phyloP scores from a whole-genome alignment of 441 rosid genomes.

The Pelargonium fulgidum region DNA sequence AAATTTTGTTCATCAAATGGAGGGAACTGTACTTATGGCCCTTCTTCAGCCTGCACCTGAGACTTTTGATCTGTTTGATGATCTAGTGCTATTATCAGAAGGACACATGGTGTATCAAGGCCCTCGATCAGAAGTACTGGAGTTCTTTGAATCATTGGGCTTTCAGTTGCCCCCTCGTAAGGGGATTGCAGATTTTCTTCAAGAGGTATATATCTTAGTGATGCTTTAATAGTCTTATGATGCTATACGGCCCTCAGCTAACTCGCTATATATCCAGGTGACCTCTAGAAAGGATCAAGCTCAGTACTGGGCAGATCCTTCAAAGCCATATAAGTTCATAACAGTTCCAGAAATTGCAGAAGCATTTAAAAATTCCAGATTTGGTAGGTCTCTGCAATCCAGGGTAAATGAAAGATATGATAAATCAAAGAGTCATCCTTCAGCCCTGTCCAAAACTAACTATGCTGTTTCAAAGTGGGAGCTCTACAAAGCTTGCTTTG shows the following conservation, averaged over 20 bases:
- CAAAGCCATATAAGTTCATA: constrained; percentile 57
- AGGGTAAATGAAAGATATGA: constrained; percentile 42
- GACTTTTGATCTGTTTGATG: constrained; percentile 86
- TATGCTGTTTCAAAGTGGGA: constrained; percentile 73
- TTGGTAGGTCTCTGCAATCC: constrained; percentile 48
- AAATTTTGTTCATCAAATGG: constrained; percentile 82
- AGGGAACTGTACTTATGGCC: constrained; percentile 82
- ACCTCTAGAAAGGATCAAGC: constrained; percentile 93
- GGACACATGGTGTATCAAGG: constrained; percentile 80
- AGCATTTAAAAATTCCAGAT: constrained; percentile 58
- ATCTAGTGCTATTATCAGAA: constrained; percentile 69
- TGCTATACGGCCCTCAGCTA: constrained; percentile 15
- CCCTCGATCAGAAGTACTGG: constrained; percentile 64
- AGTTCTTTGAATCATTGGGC: constrained; percentile 85
- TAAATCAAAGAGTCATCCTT: constrained; percentile 46
- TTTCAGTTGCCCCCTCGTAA: constrained; percentile 70
- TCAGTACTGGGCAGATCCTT: constrained; percentile 87
- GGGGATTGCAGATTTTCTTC: constrained; percentile 93
- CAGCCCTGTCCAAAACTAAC: constrained; percentile 56
- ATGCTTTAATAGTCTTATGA: constrained; percentile 12
- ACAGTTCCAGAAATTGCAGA: constrained; percentile 60
- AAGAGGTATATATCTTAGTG: constrained; percentile 50
- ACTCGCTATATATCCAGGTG: constrained; percentile 44
- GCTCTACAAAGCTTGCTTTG: constrained; percentile 56
- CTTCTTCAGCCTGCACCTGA: constrained; percentile 97